These are phyloP conservation scores for Arthromyces matolae DNA, from an alignment of 768 basidiomycete species.

Conservation along the genomic window DNA sequence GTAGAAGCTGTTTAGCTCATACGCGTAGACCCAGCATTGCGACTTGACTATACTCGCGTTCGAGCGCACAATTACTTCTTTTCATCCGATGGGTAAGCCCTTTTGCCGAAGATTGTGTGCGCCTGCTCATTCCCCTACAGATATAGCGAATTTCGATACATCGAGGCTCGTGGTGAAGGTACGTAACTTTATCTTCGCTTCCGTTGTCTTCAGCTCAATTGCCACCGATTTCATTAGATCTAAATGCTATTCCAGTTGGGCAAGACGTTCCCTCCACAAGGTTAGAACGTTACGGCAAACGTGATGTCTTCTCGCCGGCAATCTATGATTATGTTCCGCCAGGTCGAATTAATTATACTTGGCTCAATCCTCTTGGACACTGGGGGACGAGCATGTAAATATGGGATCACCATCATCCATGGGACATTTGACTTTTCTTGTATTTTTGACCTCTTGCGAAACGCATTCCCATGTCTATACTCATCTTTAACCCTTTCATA, in stretches of 20 bases:
- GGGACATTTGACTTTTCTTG: no score
- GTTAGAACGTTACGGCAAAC: slow-evolving; percentile 1
- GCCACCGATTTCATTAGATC: not conserved
- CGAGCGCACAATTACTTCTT: slow-evolving; percentile 23
- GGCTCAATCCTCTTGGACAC: slow-evolving; percentile 27
- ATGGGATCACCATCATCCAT: not conserved
- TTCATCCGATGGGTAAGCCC: slow-evolving; percentile 14
- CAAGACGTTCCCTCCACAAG: slow-evolving; percentile 11
- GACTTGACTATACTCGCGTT: slow-evolving; percentile 19
- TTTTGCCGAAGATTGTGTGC: no score
- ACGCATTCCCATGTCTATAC: no score
- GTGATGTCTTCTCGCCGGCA: slow-evolving; percentile 18
- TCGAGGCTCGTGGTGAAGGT: slow-evolving; percentile 13
- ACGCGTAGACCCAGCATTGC: slow-evolving; percentile 12
- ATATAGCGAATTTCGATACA: slow-evolving; percentile 17
- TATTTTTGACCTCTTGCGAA: no score
- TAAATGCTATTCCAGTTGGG: slow-evolving; percentile 6
- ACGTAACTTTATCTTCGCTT: not conserved
- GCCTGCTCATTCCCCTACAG: no score
- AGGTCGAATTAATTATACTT: slow-evolving; percentile 17
- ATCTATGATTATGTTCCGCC: slow-evolving; percentile 11
- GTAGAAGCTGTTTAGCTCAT: slow-evolving; percentile 17
- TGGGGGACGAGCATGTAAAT: slow-evolving; percentile 15
- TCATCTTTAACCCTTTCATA: no score
- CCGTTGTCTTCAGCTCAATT: not conserved